These are phyloP conservation scores for Pyrus pyrifolia DNA, from an alignment of 306 rosid genomes.

Conservation along the genomic window DNA sequence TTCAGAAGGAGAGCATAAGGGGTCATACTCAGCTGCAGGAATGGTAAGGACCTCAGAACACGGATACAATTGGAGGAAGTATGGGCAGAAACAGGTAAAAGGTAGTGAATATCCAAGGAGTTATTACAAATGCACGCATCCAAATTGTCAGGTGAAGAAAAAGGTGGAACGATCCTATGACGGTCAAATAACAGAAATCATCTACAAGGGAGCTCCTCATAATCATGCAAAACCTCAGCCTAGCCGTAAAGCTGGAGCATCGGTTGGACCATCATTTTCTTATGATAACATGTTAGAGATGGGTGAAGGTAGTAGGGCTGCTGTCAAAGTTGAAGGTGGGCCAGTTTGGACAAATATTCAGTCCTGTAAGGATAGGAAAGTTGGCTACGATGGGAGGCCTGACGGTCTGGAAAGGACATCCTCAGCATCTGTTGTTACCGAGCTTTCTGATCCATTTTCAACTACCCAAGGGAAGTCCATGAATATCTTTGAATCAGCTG, in stretches of 20 bases:
- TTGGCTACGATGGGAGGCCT: slow-evolving; percentile 37
- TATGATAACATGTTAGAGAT: slow-evolving; percentile 42
- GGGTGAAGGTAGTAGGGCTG: slow-evolving; percentile 43
- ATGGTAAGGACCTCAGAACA: slow-evolving; percentile 55
- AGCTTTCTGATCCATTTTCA: slow-evolving; percentile 49
- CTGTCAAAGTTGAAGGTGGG: slow-evolving; percentile 39
- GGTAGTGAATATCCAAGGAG: slow-evolving; percentile 94
- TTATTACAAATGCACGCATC: slow-evolving; percentile 76
- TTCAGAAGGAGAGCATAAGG: slow-evolving; percentile 46
- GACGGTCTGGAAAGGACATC: slow-evolving; percentile 62
- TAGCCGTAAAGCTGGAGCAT: slow-evolving; percentile 38
- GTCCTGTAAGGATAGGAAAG: slow-evolving; percentile 31
- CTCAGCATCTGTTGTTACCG: slow-evolving; percentile 48
- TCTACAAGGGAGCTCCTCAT: slow-evolving; percentile 79
- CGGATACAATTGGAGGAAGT: slow-evolving; percentile 93
- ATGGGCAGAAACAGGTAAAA: slow-evolving; percentile 92
- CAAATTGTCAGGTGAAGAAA: slow-evolving; percentile 82
- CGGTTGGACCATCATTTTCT: slow-evolving; percentile 31
- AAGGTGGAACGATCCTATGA: slow-evolving; percentile 87
- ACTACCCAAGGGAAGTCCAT: slow-evolving; percentile 35
- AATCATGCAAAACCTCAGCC: slow-evolving; percentile 63
- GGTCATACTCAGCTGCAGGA: slow-evolving; percentile 31
- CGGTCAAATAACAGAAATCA: slow-evolving; percentile 85
- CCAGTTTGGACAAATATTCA: slow-evolving; percentile 46
- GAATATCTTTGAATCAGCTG: slow-evolving; percentile 41